These are phyloP conservation scores for Plasmodium falciparum DNA, from an alignment of 169 alveolate species.

Conservation along the genomic window DNA sequence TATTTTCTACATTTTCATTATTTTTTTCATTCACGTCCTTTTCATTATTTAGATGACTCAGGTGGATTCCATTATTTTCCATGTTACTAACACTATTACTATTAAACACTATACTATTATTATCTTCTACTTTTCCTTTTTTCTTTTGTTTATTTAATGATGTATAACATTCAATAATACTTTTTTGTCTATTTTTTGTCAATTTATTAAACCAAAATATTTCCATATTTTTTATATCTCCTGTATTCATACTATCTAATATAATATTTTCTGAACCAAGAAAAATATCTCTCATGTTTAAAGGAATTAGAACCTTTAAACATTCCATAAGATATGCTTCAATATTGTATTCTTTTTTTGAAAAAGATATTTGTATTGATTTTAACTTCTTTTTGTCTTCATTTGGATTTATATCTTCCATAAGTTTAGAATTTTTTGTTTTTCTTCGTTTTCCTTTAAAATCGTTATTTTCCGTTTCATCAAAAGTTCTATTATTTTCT, in stretches of 20 bases:
- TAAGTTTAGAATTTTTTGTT: constrained; percentile 61
- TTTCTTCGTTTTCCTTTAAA: constrained; percentile 28
- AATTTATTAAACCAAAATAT: constrained; percentile 58
- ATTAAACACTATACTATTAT: neutral
- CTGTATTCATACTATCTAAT: constrained; percentile 27
- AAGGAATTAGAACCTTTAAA: constrained; percentile 56
- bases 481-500: neutral
- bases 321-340: constrained; percentile 58
- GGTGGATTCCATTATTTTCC: too few relatives aligned
- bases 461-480: neutral
- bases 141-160: constrained; percentile 19
- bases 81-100: neutral
- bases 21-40: neutral
- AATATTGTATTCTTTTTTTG: constrained; percentile 61
- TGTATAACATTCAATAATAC: constrained; percentile 48
- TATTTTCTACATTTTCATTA: neutral
- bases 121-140: too few relatives aligned
- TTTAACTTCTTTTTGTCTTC: constrained; percentile 60
- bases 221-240: constrained; percentile 52
- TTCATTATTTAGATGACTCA: neutral
- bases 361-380: constrained; percentile 46
- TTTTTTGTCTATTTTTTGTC: constrained; percentile 43
- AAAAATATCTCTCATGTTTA: constrained; percentile 31
- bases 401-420: constrained; percentile 49
- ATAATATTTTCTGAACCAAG: constrained; percentile 37